These are phyloP conservation scores for Setaria italica DNA, from an alignment of 202 grass and related monocot species.

Conservation along the genomic window DNA sequence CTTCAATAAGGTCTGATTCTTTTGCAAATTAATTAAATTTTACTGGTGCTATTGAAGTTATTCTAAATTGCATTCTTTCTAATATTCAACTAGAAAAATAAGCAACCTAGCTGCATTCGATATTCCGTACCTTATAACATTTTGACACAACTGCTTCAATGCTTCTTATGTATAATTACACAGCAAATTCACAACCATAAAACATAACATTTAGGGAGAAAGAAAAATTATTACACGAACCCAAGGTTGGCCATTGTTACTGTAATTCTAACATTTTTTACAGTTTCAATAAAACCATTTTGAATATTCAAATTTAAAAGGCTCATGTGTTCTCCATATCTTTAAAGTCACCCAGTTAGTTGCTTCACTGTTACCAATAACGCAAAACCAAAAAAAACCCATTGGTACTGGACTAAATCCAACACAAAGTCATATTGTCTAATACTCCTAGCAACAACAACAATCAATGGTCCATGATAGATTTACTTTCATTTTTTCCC, in stretches of 20 bases:
- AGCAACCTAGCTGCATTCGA: not conserved
- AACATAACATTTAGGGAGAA: not conserved
- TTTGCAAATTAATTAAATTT: not conserved
- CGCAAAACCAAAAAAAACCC: not conserved
- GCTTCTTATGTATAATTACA: slow-evolving; percentile 1
- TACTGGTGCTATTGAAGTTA: not conserved
- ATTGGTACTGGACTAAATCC: not conserved
- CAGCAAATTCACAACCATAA: not conserved
- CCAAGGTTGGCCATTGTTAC: not conserved
- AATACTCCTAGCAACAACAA: slow-evolving; percentile 27
- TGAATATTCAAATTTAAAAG: not conserved
- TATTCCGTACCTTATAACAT: not conserved
- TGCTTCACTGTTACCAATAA: not conserved
- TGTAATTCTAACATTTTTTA: not conserved
- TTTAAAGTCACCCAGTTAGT: not conserved
- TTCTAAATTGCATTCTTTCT: not conserved
- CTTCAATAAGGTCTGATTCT: not conserved
- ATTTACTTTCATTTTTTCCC: not conserved
- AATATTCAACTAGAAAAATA: not conserved
- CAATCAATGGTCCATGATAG: not conserved
- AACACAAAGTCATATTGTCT: not conserved
- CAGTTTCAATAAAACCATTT: not conserved
- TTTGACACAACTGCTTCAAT: not conserved
- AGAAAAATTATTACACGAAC: not conserved
- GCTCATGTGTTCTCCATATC: not conserved